Evolutionary conservation across 805 yeast species (phyloP).

Genomic region (Alloascoidea hylecoeti): DNA sequence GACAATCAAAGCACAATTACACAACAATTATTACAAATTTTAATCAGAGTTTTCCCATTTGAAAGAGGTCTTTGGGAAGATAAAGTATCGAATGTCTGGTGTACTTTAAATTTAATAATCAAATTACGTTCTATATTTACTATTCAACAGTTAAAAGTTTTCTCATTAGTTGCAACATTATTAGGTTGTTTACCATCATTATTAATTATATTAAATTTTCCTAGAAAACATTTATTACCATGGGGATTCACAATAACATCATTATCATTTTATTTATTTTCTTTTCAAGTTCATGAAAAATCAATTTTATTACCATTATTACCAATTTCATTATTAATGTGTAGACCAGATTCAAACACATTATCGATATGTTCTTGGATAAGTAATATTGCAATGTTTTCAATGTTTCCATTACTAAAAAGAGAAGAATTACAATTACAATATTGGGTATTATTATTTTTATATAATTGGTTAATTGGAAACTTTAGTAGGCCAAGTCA

Average conservation of each 20-base stretch:
- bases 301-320: slow-evolving; percentile 76
- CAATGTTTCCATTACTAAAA: slow-evolving; percentile 76
- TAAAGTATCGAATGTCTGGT: slow-evolving; percentile 96
- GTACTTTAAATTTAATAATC: slow-evolving; percentile 69
- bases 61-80: slow-evolving; percentile 92
- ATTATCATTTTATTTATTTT: slow-evolving; percentile 77
- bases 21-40: slow-evolving; percentile 38
- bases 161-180: slow-evolving; percentile 23
- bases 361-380: slow-evolving; percentile 80
- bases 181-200: slow-evolving; percentile 42
- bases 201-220: slow-evolving; percentile 31
- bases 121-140: slow-evolving; percentile 50
- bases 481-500: slow-evolving; percentile 20
- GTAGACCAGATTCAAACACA: slow-evolving; percentile 35
- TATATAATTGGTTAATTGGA: slow-evolving; percentile 74
- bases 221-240: slow-evolving; percentile 33
- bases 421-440: slow-evolving; percentile 67
- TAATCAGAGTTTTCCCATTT: slow-evolving; percentile 76
- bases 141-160: slow-evolving; percentile 39
- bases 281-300: slow-evolving; percentile 95
- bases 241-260: slow-evolving; percentile 78
- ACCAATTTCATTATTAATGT: slow-evolving; percentile 61
- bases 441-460: slow-evolving; percentile 40
- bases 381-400: slow-evolving; percentile 69
- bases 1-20: too few relatives aligned